Evolutionary conservation across 2,329 filamentous ascomycete genomes (phyloP).

Genomic region (Pestalotiopsis sp.): DNA sequence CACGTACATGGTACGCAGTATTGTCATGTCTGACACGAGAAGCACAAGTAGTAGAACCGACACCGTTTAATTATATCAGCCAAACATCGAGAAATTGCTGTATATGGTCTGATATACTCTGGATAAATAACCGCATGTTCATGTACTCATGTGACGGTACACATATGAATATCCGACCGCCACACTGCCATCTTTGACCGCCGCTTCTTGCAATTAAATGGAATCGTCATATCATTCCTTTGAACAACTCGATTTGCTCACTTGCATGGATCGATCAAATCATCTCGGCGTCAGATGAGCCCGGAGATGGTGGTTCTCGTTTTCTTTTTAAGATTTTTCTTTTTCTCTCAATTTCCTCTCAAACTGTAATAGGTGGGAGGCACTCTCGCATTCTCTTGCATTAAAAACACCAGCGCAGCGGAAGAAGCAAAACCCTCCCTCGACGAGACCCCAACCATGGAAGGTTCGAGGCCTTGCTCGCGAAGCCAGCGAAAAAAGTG

Average conservation of each 20-base stretch:
- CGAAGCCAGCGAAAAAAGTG: background rate
- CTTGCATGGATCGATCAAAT: background rate
- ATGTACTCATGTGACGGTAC: background rate
- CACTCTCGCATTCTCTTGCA: background rate
- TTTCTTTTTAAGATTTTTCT: background rate
- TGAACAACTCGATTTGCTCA: background rate
- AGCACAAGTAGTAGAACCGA: no score
- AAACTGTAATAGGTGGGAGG: background rate
- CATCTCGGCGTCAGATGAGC: background rate
- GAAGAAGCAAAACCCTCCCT: background rate
- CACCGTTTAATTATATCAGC: no score
- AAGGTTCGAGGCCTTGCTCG: background rate
- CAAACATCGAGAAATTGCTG: background rate
- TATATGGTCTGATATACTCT: background rate
- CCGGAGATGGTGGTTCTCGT: background rate
- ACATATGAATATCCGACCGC: background rate
- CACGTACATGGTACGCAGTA: background rate
- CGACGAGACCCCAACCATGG: background rate
- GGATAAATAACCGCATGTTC: background rate
- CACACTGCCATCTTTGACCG: background rate
- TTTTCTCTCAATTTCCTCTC: background rate
- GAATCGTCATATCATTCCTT: background rate
- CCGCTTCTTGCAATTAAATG: background rate
- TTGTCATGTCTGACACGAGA: no score
- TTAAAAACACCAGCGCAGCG: background rate